A percentile compares a stretch with the other conserved stretches of the same genome.
Conservation (phyloP, 2,329 filamentous ascomycete species). For the Cladophialophora exuberans region DNA sequence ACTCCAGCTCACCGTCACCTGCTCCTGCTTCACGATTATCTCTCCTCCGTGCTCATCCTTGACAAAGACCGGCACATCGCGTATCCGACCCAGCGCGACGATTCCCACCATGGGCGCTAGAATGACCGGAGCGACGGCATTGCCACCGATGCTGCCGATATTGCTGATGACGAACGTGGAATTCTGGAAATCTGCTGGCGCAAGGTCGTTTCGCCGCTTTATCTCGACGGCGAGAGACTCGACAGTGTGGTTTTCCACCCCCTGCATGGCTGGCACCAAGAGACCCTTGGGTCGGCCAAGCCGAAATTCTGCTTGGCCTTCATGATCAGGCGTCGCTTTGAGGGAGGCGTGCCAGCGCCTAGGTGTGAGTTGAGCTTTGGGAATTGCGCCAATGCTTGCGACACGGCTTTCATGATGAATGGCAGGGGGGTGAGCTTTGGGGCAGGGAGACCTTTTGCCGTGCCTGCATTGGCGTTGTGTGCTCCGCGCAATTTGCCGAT, state of each 20-base stretch:
- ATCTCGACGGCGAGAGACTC: constrained; percentile 78
- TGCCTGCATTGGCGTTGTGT: constrained; percentile 49
- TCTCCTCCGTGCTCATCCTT: constrained; percentile 42
- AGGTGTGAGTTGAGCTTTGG: constrained; percentile 86
- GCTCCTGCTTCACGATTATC: constrained; percentile 72
- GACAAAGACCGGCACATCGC: constrained; percentile 76
- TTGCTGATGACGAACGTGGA: constrained; percentile 96
- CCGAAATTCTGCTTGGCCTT: constrained; percentile 91
- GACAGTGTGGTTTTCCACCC: constrained; percentile 77
- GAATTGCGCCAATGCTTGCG: constrained; percentile 76
- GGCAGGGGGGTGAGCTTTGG: constrained; percentile 89
- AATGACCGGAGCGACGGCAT: constrained; percentile 86
- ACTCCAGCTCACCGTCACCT: constrained; percentile 93
- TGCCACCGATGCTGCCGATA: constrained; percentile 92
- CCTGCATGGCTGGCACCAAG: constrained; percentile 86
- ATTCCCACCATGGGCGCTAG: constrained; percentile 85
- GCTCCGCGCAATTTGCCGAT: constrained; percentile 74
- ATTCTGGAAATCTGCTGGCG: constrained; percentile 75
- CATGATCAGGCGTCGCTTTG: constrained; percentile 75
- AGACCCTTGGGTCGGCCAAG: constrained; percentile 82
- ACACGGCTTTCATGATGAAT: constrained; percentile 94
- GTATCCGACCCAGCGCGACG: constrained; percentile 64
- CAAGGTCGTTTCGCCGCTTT: constrained; percentile 70
- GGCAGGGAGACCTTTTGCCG: constrained; percentile 51
- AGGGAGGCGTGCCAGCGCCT: constrained; percentile 60